These are phyloP conservation scores for Chaetomium fimeti DNA, from an alignment of 495 filamentous ascomycete genomes.

Conservation along the genomic window DNA sequence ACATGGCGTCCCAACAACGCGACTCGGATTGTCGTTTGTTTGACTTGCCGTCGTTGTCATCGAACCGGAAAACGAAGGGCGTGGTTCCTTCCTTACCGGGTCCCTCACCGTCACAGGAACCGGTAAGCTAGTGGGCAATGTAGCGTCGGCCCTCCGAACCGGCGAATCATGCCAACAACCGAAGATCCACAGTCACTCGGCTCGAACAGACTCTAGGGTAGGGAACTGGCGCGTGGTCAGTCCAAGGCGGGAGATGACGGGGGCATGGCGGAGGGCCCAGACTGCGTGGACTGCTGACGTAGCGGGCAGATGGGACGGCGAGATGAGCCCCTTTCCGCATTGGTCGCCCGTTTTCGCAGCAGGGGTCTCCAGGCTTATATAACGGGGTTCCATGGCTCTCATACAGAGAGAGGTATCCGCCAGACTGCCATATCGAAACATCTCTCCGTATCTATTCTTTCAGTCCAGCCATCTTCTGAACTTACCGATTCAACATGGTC, in stretches of 20 bases:
- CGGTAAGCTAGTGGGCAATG: slow-evolving; percentile 27
- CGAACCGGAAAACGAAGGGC: neutral
- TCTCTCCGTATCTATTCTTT: neutral
- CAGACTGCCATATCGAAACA: neutral
- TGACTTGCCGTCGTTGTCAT: slow-evolving; percentile 1
- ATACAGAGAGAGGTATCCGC: slow-evolving; percentile 10
- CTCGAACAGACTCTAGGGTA: slow-evolving; percentile 18
- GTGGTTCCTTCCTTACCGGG: neutral
- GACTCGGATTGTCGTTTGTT: slow-evolving; percentile 1
- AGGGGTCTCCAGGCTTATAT: slow-evolving; percentile 14
- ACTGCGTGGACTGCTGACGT: slow-evolving; percentile 12
- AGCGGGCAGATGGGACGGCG: slow-evolving; percentile 11
- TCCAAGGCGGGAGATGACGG: neutral
- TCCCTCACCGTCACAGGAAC: slow-evolving; percentile 18
- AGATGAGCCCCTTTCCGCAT: slow-evolving; percentile 11
- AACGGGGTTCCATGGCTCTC: slow-evolving; percentile 10
- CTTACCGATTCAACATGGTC: slow-evolving; percentile 26
- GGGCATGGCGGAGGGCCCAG: slow-evolving; percentile 4
- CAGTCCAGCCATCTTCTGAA: neutral
- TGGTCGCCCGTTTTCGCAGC: slow-evolving; percentile 14
- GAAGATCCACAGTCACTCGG: slow-evolving; percentile 26
- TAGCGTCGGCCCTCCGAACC: slow-evolving; percentile 17
- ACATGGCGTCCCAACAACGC: slow-evolving; percentile 16
- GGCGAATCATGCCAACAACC: slow-evolving; percentile 36
- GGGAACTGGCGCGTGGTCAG: slow-evolving; percentile 5